A percentile compares a stretch with the other conserved stretches of the same genome.
Conservation (phyloP, 345 rosid genomes). For the Adansonia digitata region DNA sequence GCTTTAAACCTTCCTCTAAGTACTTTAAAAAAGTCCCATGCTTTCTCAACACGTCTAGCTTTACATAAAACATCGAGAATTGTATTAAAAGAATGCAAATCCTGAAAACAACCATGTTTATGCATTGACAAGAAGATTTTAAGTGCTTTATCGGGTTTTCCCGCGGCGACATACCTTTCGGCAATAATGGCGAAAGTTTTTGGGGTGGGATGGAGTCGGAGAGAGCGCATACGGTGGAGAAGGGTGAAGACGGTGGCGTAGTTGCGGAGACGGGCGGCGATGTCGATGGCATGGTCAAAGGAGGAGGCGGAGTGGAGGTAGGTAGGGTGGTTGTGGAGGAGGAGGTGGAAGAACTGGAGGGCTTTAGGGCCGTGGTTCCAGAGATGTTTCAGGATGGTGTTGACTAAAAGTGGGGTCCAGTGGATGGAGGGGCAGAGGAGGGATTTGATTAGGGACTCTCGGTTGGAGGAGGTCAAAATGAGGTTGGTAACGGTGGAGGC, state of each 20-base stretch:
- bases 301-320: conserved; percentile 57
- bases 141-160: conserved; percentile 72
- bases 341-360: conserved; percentile 62
- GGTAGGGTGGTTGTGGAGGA: conserved; percentile 43
- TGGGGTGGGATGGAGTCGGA: conserved; percentile 58
- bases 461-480: conserved; percentile 35
- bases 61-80: conserved; percentile 77
- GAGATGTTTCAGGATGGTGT: conserved; percentile 56
- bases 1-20: conserved; percentile 60
- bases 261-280: conserved; percentile 71
- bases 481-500: conserved; percentile 25
- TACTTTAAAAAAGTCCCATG: conserved; percentile 56
- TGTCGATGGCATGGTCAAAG: conserved; percentile 78
- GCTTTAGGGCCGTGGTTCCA: conserved; percentile 92
- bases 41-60: conserved; percentile 69
- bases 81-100: conserved; percentile 70
- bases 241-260: conserved; percentile 44
- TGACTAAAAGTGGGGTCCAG: conserved; percentile 66
- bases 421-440: conserved; percentile 40
- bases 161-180: conserved; percentile 64
- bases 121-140: conserved; percentile 78
- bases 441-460: conserved; percentile 27
- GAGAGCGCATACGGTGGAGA: conserved; percentile 63
- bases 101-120: conserved; percentile 70
- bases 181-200: conserved; percentile 68